Evolutionary conservation across 179 eudicot species (phyloP).

Genomic region (Silene noctiflora): DNA sequence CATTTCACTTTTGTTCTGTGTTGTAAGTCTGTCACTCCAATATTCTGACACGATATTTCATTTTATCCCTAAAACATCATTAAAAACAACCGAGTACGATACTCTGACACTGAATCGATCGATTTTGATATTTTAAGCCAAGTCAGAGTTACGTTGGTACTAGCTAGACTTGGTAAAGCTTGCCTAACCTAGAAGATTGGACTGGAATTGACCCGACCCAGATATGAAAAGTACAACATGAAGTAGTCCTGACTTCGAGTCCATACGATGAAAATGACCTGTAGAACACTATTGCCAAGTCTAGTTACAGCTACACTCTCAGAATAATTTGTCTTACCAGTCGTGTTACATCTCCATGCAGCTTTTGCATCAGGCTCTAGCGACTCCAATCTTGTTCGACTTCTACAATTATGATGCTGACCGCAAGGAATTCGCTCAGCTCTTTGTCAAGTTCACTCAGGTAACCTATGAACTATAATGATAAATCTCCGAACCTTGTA

Average conservation of each 20-base stretch:
- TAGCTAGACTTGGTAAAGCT: too few relatives aligned
- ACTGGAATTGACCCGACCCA: neutral
- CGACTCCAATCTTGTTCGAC: constrained; percentile 68
- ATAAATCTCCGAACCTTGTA: neutral
- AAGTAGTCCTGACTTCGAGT: neutral
- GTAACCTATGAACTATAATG: constrained; percentile 27
- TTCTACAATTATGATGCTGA: constrained; percentile 84
- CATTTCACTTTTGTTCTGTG: neutral
- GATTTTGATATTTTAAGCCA: too few relatives aligned
- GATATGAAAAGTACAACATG: too few relatives aligned
- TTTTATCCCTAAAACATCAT: neutral
- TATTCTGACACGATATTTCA: neutral
- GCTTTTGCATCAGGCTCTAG: constrained; percentile 70
- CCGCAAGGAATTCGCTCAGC: constrained; percentile 54
- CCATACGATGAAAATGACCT: neutral
- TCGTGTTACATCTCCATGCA: constrained; percentile 20
- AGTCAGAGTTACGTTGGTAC: too few relatives aligned
- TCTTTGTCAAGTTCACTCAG: constrained; percentile 80
- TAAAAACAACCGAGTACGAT: neutral
- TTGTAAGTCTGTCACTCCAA: neutral
- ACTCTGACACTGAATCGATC: too few relatives aligned
- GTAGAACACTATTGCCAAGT: neutral
- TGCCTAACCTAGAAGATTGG: neutral
- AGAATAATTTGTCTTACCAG: neutral
- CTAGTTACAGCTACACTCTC: neutral